phyloP scores from a whole-genome alignment of 768 basidiomycete species.

The Russula virescens region DNA sequence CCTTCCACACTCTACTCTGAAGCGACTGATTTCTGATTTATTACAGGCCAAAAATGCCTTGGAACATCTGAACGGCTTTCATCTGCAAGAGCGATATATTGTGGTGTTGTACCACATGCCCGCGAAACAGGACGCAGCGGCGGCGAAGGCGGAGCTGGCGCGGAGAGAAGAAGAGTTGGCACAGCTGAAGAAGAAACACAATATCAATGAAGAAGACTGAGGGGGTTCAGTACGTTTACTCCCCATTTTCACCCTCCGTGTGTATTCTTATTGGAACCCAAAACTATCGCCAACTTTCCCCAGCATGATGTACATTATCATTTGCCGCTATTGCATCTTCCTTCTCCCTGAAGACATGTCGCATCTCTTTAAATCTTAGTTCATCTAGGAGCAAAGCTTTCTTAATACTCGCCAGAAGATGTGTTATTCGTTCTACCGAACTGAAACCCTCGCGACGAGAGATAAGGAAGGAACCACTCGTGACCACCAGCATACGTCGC shows the following conservation, averaged over 20 bases:
- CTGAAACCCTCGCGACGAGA: too few species aligned
- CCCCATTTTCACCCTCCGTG: background rate
- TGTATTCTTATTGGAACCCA: background rate
- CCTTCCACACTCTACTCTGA: background rate
- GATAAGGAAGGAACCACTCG: too few species aligned
- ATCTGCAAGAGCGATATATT: conserved; percentile 96
- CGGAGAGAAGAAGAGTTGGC: conserved; percentile 86
- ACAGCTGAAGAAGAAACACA: conserved; percentile 78
- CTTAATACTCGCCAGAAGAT: too few species aligned
- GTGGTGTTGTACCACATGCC: conserved; percentile 98
- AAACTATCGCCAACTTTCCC: too few species aligned
- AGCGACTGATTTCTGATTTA: conserved; percentile 14
- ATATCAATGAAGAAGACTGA: conserved; percentile 70
- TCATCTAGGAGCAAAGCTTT: too few species aligned
- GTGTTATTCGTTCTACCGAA: too few species aligned
- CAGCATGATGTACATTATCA: background rate
- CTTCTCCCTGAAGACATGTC: too few species aligned
- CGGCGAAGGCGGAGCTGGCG: conserved; percentile 87
- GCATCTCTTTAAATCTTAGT: too few species aligned
- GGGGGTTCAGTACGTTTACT: too few species aligned
- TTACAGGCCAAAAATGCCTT: conserved; percentile 90
- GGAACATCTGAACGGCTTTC: conserved; percentile 96
- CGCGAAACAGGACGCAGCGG: conserved; percentile 91
- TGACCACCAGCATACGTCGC: too few species aligned
- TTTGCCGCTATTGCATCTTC: background rate